These are phyloP conservation scores for Oldenlandia corymbosa DNA, from an alignment of 257 asterid genomes.

Conservation along the genomic window DNA sequence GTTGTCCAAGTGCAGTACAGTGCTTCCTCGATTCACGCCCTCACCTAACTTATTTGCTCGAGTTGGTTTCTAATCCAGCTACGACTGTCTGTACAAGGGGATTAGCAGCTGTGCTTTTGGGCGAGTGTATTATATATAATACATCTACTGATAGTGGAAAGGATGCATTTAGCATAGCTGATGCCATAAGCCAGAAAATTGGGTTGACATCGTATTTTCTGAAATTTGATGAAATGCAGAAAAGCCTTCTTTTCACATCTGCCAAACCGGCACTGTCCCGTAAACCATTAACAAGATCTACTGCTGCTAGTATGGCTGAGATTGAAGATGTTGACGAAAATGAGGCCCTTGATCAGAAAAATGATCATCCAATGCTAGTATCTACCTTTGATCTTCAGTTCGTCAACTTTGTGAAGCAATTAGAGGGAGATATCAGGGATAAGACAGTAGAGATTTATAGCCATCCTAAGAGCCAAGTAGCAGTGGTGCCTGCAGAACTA, in stretches of 20 bases:
- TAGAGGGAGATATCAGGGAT: conserved; percentile 71
- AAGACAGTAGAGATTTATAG: conserved; percentile 66
- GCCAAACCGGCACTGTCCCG: conserved; percentile 53
- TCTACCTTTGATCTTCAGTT: conserved; percentile 68
- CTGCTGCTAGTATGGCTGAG: conserved; percentile 80
- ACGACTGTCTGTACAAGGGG: conserved; percentile 60
- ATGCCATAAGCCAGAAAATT: conserved; percentile 70
- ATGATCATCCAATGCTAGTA: conserved; percentile 65
- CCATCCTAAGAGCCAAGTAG: conserved; percentile 80
- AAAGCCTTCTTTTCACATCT: conserved; percentile 56
- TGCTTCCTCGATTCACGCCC: conserved; percentile 84
- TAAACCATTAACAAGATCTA: conserved; percentile 73
- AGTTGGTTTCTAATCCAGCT: conserved; percentile 56
- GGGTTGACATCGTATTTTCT: conserved; percentile 69
- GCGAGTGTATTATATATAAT: conserved; percentile 67
- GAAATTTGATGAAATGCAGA: conserved; percentile 78
- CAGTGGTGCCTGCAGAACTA: conserved; percentile 74
- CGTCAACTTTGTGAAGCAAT: conserved; percentile 48
- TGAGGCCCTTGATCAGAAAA: conserved; percentile 48
- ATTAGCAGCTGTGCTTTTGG: conserved; percentile 70
- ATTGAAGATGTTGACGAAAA: conserved; percentile 67
- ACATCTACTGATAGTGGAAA: conserved; percentile 44
- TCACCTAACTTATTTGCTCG: conserved; percentile 81
- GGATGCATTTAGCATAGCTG: conserved; percentile 63
- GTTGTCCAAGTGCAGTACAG: conserved; percentile 78